These are phyloP conservation scores for Dalbergia cultrata DNA, from an alignment of 306 rosid species.

Conservation along the genomic window DNA sequence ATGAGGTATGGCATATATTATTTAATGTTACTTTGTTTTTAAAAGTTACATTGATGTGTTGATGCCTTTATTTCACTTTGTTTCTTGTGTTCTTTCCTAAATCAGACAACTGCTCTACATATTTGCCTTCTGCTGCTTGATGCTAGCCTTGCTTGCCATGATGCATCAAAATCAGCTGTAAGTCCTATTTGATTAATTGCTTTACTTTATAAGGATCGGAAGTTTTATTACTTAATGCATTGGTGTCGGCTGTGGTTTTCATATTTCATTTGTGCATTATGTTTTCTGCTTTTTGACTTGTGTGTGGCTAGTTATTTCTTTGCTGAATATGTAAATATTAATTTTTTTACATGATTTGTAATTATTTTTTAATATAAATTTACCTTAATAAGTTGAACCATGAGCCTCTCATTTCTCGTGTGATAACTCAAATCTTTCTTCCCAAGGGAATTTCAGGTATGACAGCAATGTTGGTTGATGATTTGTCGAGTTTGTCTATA, in stretches of 20 bases:
- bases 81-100: conserved; percentile 36
- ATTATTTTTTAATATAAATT: conserved; percentile 25
- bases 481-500: conserved; percentile 26
- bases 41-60: conserved; percentile 38
- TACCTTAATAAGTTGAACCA: conserved; percentile 15
- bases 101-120: conserved; percentile 92
- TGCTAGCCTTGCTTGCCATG: conserved; percentile 90
- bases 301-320: conserved; percentile 28
- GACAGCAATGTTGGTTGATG: conserved; percentile 1
- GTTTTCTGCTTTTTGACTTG: not conserved
- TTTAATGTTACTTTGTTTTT: conserved; percentile 34
- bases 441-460: conserved; percentile 10
- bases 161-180: conserved; percentile 95
- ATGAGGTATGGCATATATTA: conserved; percentile 71
- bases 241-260: conserved; percentile 38
- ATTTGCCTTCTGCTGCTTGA: conserved; percentile 94
- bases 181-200: conserved; percentile 59
- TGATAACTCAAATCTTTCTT: conserved; percentile 29
- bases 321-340: not conserved
- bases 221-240: conserved; percentile 40
- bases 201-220: conserved; percentile 29
- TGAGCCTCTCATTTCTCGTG: conserved; percentile 10
- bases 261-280: conserved; percentile 12
- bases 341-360: not conserved
- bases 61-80: conserved; percentile 40